Evolutionary conservation across 768 basidiomycete species (phyloP).

Genomic region (Heimioporus sp.): DNA sequence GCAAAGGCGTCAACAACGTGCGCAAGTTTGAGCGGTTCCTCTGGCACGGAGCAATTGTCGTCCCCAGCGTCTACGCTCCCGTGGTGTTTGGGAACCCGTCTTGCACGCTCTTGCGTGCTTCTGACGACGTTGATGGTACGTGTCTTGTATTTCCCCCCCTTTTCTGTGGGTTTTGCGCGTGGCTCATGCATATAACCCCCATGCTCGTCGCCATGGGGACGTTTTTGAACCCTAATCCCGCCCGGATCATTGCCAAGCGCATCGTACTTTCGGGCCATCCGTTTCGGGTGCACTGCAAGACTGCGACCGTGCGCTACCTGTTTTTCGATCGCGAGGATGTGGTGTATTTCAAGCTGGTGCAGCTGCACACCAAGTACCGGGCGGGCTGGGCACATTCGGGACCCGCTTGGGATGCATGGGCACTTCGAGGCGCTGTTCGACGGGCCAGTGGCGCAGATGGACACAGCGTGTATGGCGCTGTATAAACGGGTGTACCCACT

Average conservation of each 20-base stretch:
- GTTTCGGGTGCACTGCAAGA: conserved; percentile 95
- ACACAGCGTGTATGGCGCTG: conserved; percentile 91
- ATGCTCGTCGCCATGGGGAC: conserved; percentile 87
- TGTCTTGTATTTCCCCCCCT: too few species aligned
- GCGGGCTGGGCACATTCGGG: conserved; percentile 82
- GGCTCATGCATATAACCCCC: conserved; percentile 47
- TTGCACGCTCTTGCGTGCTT: conserved; percentile 74
- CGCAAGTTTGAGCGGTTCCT: conserved; percentile 95
- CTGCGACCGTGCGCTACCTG: conserved; percentile 97
- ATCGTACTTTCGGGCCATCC: conserved; percentile 94
- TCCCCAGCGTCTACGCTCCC: conserved; percentile 89
- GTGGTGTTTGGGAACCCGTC: conserved; percentile 79
- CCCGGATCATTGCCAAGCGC: conserved; percentile 90
- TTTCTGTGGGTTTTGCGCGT: too few species aligned
- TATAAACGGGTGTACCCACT: conserved; percentile 95
- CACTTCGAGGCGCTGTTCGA: conserved; percentile 98
- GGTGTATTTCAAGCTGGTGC: conserved; percentile 89
- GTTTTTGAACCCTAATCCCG: conserved; percentile 87
- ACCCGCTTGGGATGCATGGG: conserved; percentile 94
- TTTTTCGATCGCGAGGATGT: conserved; percentile 97
- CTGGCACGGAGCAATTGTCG: conserved; percentile 73
- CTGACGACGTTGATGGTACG: conserved; percentile 63
- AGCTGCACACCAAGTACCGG: conserved; percentile 90
- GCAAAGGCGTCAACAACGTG: conserved; percentile 91
- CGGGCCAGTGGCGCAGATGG: conserved; percentile 93